Base-by-base conservation (phyloP, 768 basidiomycete genomes). In the Trametes meyenii region DNA sequence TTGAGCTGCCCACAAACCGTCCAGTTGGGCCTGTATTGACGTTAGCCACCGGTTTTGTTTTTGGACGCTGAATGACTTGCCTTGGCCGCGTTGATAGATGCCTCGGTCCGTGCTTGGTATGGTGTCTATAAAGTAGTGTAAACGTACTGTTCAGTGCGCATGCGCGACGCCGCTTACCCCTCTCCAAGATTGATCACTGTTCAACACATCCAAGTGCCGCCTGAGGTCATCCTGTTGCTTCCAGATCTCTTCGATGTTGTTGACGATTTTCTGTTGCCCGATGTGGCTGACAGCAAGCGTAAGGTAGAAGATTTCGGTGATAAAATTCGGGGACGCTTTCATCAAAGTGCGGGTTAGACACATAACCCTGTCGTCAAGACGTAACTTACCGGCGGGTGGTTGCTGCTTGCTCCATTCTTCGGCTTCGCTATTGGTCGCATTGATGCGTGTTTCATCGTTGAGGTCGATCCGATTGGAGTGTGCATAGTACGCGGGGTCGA, bases 241-340 rank as follows among this genome's bases (percentile, higher is more conserved):
- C 38, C 79, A 80, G 24, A 93, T 78, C 52, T 90, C 88, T 13
- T 86, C 87, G 65, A 86, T 88, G 4, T 82, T 86, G 42, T 86
- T 86, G 46, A 96, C 88, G 0, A 94, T 92, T 72, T 84, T 88
- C 66, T 91, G 81, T 62, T 91, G 84, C 3, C 96, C 96, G 58
- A 94, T 89, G 75, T 99, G 96, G 57, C 90, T 88, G 79, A 89
- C 90, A 0, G 94, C 89, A 50, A 92, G 83, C 8, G 89, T 81
- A 45, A 98, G 81, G 77, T 92, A 98, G 78, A 98, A 98, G 19
- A 97, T 85, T 45, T 98, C 89, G 6, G 96, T 94, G 64, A 98
- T 94, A 74, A 99, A 99, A 72, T 97, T 97, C 2, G 91, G 87
- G 5, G 87, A 71, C 3, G 84, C 71, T n/a, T 82, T 13, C 10